Base-by-base conservation (phyloP, 257 asterid species). In the Dorcoceras hygrometricum region DNA sequence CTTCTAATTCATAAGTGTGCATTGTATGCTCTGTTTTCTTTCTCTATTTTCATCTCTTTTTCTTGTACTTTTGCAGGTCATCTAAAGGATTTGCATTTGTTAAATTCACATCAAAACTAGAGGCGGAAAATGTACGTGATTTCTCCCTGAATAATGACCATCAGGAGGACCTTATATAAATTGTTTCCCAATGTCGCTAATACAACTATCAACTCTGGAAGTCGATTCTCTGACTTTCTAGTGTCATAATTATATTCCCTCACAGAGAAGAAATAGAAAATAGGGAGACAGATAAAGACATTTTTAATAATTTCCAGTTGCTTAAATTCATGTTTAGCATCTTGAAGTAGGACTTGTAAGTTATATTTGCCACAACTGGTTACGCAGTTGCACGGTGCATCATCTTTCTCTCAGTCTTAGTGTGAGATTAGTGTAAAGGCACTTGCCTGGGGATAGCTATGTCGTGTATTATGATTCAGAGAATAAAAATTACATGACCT, bases 1-100 rank as follows among this genome's bases (percentile, higher is more conserved):
- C 60, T 70, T 69, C 25, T 39, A 46, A n/a, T 53, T 73, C 71
- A 12, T 39, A 24, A 20, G 34, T 14, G 34, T 22, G 12, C 43
- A 20, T 56, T 48, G 23, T 14, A 8, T 69, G 57, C 62, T 46
- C 62, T 3, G 12, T 32, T 19, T 4, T 22, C 62, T 11, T 55
- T 29, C 27, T 50, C 19, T 36, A 12, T 75, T 16, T 63, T n/a
- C 12, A 16, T 39, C 22, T 59, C 69, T 7, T 7, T 67, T 28
- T 65, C 55, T 66, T 65, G 9, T 63, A 65, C 67, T 67, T 62
- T 76, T 81, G 67, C 90, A 94, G 99, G 76, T 71, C 39, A 56
- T 55, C 97, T 39, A 94, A 83, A 83, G 99, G 99, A 72, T 94
- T 88, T 80, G 97, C 96, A 71, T 94, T 94, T 84, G 87, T 85